Conservation (phyloP, 2,329 filamentous ascomycete genomes). For the Penicillium sp. region DNA sequence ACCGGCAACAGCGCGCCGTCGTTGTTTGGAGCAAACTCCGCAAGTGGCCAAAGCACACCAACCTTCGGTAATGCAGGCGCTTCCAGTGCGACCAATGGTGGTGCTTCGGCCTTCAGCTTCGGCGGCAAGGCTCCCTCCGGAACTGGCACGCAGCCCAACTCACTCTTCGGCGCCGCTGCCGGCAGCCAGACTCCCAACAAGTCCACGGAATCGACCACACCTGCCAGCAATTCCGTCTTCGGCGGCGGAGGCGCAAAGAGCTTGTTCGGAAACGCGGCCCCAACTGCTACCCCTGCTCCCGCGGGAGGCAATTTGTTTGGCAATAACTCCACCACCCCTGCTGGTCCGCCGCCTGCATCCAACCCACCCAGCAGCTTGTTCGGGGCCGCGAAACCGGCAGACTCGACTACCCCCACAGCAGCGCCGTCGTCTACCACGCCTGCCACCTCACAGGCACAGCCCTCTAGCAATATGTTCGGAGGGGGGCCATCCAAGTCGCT, state of each 20-base stretch:
- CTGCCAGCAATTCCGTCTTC: conserved; percentile 31
- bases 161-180: conserved; percentile 24
- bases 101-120: conserved; percentile 30
- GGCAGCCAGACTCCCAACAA: conserved; percentile 33
- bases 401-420: conserved; percentile 16
- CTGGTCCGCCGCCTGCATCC: conserved; percentile 39
- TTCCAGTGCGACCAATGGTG: conserved; percentile 17
- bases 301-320: conserved; percentile 30
- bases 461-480: conserved; percentile 26
- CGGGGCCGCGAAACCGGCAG: conserved; percentile 21
- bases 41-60: conserved; percentile 15
- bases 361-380: conserved; percentile 24
- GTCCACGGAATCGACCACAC: conserved; percentile 25
- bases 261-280: conserved; percentile 30
- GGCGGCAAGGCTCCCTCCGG: conserved; percentile 23
- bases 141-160: conserved; percentile 18
- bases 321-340: conserved; percentile 43
- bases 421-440: conserved; percentile 22
- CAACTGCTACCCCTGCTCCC: conserved; percentile 32
- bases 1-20: conserved; percentile 26
- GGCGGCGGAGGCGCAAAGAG: conserved; percentile 23
- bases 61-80: conserved; percentile 24
- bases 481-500: conserved; percentile 22
- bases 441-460: conserved; percentile 24
- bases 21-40: conserved; percentile 26